phyloP scores from a whole-genome alignment of 306 rosid species.

The Quercus rubra region DNA sequence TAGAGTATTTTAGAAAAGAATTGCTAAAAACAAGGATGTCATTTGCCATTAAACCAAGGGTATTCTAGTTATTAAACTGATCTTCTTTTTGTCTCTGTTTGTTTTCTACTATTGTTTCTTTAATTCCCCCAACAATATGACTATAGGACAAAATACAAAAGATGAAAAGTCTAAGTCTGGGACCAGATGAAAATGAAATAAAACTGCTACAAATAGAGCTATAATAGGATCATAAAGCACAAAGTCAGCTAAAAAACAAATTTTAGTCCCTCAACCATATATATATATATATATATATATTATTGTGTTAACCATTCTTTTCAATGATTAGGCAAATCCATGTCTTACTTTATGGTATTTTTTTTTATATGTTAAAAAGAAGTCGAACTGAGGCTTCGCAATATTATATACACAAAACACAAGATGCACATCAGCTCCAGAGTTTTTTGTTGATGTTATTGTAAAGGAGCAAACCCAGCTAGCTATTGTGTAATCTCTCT shows the following conservation, averaged over 20 bases:
- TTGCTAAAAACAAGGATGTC: too few relatives aligned
- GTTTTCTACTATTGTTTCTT: background rate
- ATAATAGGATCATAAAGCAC: background rate
- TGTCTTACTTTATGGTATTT: background rate
- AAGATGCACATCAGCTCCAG: background rate
- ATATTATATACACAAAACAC: background rate
- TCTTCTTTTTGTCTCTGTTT: background rate
- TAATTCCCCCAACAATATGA: background rate
- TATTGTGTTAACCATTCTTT: background rate
- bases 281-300: too few relatives aligned
- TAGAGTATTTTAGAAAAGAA: too few relatives aligned
- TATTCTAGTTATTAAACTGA: background rate
- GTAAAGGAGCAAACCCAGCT: too few relatives aligned
- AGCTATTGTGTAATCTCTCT: too few relatives aligned
- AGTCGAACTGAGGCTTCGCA: background rate
- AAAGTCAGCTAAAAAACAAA: background rate
- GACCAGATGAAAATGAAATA: background rate
- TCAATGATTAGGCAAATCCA: background rate
- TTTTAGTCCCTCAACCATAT: background rate
- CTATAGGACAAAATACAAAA: too few relatives aligned
- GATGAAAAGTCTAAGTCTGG: background rate
- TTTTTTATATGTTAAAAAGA: background rate
- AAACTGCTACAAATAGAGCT: background rate
- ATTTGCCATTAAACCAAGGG: background rate
- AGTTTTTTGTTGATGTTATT: too few relatives aligned